Evolutionary conservation across 140 eudicot genomes (phyloP), one percentile per base, ranked within the genome.

Genomic region (Ambrosia hybrid): DNA sequence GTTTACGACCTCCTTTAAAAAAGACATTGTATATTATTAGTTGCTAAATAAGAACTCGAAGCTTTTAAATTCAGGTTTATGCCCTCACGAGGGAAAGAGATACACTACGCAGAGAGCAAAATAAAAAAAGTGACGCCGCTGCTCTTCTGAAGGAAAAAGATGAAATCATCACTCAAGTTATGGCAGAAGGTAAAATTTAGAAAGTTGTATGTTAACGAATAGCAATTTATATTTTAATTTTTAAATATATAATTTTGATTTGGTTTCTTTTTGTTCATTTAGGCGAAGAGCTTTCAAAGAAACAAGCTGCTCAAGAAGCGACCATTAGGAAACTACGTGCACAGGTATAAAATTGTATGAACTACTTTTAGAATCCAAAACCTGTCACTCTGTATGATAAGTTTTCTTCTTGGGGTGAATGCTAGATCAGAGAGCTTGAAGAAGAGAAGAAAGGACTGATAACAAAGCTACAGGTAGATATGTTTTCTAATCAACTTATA

Each of bases 221-320:
- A 30, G 34, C 48, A 41, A 4, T 41, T 41, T 41, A 4, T 59
- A 5, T 46, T 34, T 51, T 9, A 66, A 6, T 36, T 3, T 39
- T 5, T 66, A 14, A 41, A 57, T 57, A 39, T 16, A n/a, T 66
- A 26, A 46, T 16, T 30, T 51, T 51, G 45, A 33, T 26, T 16
- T 72, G 38, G 74, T 53, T 67, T 5, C 46, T 60, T 68, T 77
- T 61, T 66, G 36, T 78, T 52, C 74, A 45, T 53, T 65, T 83
- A 94, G 99, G 99, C 30, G 99, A 91, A 78, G 91, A 90, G 74
- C 92, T 94, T 36, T 94, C 99, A 57, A 94, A 94, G 78, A 94
- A 94, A 84, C 99, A 94, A 88, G 99, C 99, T 80, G 86, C 96
- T 59, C 99, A 94, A 83, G 99, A 94, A 94, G 72, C 90, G 34